These are phyloP conservation scores for Clonostachys byssicola DNA, from an alignment of 2,329 filamentous ascomycete species.

Conservation along the genomic window DNA sequence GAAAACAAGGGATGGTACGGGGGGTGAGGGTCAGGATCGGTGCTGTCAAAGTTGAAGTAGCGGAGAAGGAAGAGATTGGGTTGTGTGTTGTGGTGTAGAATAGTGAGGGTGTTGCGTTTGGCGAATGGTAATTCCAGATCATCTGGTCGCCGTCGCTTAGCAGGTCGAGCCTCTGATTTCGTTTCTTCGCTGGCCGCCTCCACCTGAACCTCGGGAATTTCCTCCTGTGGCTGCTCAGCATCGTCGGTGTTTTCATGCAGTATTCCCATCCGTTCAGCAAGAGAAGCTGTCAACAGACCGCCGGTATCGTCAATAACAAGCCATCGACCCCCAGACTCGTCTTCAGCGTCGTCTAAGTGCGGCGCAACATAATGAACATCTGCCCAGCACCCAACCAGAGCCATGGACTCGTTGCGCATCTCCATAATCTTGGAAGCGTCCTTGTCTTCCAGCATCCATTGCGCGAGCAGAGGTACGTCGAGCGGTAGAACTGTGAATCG, in stretches of 20 bases:
- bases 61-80: slow-evolving; percentile 84
- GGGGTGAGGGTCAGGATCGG: slow-evolving; percentile 51
- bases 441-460: slow-evolving; percentile 76
- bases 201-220: background rate
- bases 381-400: slow-evolving; percentile 79
- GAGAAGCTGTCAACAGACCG: slow-evolving; percentile 73
- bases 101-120: slow-evolving; percentile 70
- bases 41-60: slow-evolving; percentile 82
- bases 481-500: slow-evolving; percentile 82
- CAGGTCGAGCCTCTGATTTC: slow-evolving; percentile 8
- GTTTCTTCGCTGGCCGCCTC: background rate
- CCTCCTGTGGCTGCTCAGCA: slow-evolving; percentile 5
- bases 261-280: slow-evolving; percentile 87
- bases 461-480: slow-evolving; percentile 70
- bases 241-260: slow-evolving; percentile 42
- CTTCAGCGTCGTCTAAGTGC: slow-evolving; percentile 13
- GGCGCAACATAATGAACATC: slow-evolving; percentile 68
- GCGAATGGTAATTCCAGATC: slow-evolving; percentile 64
- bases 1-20: slow-evolving; percentile 75
- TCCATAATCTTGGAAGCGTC: slow-evolving; percentile 81
- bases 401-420: slow-evolving; percentile 78
- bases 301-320: slow-evolving; percentile 84
- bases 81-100: slow-evolving; percentile 78
- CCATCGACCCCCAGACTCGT: slow-evolving; percentile 51
- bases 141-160: slow-evolving; percentile 23